Evolutionary conservation across 176 grass and related monocot species (phyloP).

Genomic region (Eremochloa ophiuroides): DNA sequence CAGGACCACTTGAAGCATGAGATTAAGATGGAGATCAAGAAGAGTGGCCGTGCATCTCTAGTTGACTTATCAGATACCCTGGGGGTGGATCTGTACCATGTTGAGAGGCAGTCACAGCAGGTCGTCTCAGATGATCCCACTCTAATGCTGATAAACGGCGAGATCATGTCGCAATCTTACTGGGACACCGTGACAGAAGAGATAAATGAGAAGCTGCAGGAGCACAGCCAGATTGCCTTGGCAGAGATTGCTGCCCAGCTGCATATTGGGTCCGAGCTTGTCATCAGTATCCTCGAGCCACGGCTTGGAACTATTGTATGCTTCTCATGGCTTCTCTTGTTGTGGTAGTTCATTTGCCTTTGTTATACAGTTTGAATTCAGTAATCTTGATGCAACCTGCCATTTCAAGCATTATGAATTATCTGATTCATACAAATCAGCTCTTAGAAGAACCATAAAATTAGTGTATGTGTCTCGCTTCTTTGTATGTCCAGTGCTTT

Average conservation of each 20-base stretch:
- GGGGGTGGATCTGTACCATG: constrained; percentile 88
- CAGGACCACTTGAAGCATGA: constrained; percentile 92
- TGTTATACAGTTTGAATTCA: not conserved
- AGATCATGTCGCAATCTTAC: constrained; percentile 91
- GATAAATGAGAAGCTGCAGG: constrained; percentile 91
- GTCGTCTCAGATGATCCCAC: constrained; percentile 49
- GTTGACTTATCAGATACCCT: constrained; percentile 88
- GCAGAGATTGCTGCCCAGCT: constrained; percentile 85
- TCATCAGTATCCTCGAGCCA: constrained; percentile 67
- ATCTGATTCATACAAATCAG: not conserved
- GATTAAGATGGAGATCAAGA: constrained; percentile 87
- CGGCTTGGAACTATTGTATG: constrained; percentile 78
- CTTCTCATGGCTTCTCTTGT: not conserved
- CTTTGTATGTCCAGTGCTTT: not conserved
- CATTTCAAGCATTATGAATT: constrained; percentile 6
- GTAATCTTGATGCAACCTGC: not conserved
- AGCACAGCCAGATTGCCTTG: constrained; percentile 88
- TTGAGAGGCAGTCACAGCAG: constrained; percentile 81
- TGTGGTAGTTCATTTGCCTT: not conserved
- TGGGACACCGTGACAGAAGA: constrained; percentile 92
- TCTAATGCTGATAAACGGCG: constrained; percentile 82
- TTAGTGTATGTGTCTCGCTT: not conserved
- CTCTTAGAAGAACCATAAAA: not conserved
- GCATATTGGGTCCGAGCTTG: constrained; percentile 88
- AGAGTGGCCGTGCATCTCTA: constrained; percentile 62